Conservation (phyloP, 345 rosid genomes). For the Kandelia obovata region DNA sequence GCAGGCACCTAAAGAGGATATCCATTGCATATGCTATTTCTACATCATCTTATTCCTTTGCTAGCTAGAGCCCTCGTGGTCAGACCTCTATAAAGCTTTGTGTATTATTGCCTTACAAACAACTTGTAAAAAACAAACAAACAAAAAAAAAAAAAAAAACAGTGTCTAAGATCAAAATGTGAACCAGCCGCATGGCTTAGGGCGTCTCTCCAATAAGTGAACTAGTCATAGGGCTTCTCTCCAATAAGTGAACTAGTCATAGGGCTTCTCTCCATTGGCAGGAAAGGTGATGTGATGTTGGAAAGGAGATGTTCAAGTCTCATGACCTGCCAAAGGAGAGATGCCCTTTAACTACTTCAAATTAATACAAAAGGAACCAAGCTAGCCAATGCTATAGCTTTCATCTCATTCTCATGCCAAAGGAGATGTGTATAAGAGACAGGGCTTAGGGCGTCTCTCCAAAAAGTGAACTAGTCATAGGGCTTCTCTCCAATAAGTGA, state of each 20-base stretch:
- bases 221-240: slow-evolving; percentile 48
- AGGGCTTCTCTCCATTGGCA: slow-evolving; percentile 79
- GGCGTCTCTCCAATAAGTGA: no score
- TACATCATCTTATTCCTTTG: slow-evolving; percentile 15
- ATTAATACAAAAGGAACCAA: slow-evolving; percentile 24
- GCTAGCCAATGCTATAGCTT: no score
- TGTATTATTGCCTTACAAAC: no score
- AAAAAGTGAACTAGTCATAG: slow-evolving; percentile 28
- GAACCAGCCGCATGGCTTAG: no score
- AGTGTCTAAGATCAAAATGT: neutral
- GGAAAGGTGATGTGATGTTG: slow-evolving; percentile 10
- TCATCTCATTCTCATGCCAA: no score
- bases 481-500: slow-evolving; percentile 54
- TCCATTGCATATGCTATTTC: slow-evolving; percentile 55
- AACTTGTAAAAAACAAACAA: no score
- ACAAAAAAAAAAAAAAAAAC: no score
- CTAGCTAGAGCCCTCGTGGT: neutral
- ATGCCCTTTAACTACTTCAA: slow-evolving; percentile 74
- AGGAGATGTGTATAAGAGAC: no score
- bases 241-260: slow-evolving; percentile 49
- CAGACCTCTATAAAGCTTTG: slow-evolving; percentile 10
- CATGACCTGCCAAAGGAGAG: slow-evolving; percentile 85
- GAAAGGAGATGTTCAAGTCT: neutral
- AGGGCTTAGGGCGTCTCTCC: no score
- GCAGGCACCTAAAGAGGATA: slow-evolving; percentile 33